Evolutionary conservation across 768 basidiomycete species (phyloP).

Genomic region (Phylloporus scabripes): DNA sequence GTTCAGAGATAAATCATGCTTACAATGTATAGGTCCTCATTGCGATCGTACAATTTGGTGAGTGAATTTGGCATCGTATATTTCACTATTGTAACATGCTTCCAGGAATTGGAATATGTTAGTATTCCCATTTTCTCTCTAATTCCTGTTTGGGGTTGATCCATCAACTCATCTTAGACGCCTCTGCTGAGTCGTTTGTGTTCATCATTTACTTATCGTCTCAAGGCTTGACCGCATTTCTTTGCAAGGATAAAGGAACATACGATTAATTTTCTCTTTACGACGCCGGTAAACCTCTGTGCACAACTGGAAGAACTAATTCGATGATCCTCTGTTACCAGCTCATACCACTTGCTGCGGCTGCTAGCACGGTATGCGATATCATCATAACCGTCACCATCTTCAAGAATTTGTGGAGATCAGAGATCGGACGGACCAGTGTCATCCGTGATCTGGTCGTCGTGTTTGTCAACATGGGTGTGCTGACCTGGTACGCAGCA

Average conservation of each 20-base stretch:
- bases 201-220: not conserved
- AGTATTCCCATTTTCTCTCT: not conserved
- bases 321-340: not conserved
- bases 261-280: conserved; percentile 5
- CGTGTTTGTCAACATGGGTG: conserved; percentile 15
- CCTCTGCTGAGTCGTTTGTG: conserved; percentile 2
- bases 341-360: conserved; percentile 6
- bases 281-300: conserved; percentile 2
- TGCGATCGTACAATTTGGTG: conserved; percentile 3
- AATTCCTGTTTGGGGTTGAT: not conserved
- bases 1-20: not conserved
- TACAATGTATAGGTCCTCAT: not conserved
- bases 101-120: conserved; percentile 9
- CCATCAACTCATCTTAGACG: not conserved
- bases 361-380: conserved; percentile 8
- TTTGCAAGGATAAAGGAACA: not conserved
- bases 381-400: conserved; percentile 9
- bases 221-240: not conserved
- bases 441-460: conserved; percentile 7
- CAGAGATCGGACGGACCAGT: conserved; percentile 5
- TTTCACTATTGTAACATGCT: not conserved
- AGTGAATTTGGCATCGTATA: not conserved
- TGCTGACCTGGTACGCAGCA: conserved; percentile 9
- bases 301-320: not conserved
- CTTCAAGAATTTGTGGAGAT: conserved; percentile 11